These are phyloP conservation scores for Lactarius trivialis DNA, from an alignment of 768 basidiomycete genomes.

Conservation along the genomic window DNA sequence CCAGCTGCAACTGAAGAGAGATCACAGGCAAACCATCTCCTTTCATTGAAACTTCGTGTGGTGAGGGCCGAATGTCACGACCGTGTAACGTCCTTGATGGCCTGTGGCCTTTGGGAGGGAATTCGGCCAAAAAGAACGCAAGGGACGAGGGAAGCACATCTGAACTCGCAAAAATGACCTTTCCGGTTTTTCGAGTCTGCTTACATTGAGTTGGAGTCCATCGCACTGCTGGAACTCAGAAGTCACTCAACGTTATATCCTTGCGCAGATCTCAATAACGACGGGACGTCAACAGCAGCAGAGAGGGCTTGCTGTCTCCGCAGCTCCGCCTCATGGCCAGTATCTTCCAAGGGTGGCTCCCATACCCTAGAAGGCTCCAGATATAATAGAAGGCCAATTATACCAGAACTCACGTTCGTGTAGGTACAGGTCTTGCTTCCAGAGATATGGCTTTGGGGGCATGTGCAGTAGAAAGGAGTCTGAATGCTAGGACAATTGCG, in stretches of 20 bases:
- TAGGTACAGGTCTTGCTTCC: conserved; percentile 14
- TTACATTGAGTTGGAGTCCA: neutral
- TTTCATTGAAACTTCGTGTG: conserved; percentile 12
- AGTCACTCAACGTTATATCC: conserved; percentile 24
- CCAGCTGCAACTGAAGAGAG: neutral
- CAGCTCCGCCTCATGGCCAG: conserved; percentile 25
- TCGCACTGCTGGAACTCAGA: neutral
- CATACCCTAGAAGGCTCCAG: conserved; percentile 21
- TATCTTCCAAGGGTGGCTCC: conserved; percentile 30
- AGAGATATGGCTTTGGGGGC: conserved; percentile 15
- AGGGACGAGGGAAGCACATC: neutral
- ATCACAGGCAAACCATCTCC: conserved; percentile 1
- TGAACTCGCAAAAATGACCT: conserved; percentile 9
- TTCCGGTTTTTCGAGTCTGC: conserved; percentile 5
- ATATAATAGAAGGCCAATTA: neutral
- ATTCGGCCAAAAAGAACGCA: conserved; percentile 11
- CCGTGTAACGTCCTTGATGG: neutral
- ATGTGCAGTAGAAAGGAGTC: conserved; percentile 11
- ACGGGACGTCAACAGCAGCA: conserved; percentile 28
- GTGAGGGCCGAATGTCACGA: conserved; percentile 1
- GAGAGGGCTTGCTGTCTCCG: conserved; percentile 27
- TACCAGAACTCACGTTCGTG: conserved; percentile 5
- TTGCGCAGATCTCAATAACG: conserved; percentile 26
- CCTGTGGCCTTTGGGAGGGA: neutral
- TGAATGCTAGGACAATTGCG: conserved; percentile 11